phyloP scores from a whole-genome alignment of 108 stramenopile genomes.

The Fragilaria crotonensis region DNA sequence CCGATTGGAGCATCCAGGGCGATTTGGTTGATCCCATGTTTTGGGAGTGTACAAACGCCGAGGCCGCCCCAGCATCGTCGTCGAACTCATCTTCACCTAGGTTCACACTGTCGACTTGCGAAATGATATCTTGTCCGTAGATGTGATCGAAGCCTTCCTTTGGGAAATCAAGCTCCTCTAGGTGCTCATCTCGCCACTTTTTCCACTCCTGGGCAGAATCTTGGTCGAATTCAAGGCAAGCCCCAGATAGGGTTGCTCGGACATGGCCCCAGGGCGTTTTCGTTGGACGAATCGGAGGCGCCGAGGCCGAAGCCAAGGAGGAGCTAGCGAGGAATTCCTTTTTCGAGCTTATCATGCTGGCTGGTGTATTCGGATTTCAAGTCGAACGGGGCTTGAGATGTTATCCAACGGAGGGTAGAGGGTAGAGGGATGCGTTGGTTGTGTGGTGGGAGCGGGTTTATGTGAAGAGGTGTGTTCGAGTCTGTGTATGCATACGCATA shows the following conservation, averaged over 20 bases:
- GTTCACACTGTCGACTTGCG: slow-evolving; percentile 23
- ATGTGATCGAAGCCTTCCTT: slow-evolving; percentile 68
- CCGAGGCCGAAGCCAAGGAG: too few relatives aligned
- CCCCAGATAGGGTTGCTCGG: slow-evolving; percentile 42
- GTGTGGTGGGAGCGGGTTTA: too few relatives aligned
- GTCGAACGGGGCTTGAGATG: too few relatives aligned
- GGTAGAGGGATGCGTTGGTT: too few relatives aligned
- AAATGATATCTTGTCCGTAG: slow-evolving; percentile 51
- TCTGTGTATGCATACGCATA: too few relatives aligned
- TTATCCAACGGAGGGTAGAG: too few relatives aligned
- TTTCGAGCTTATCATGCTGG: too few relatives aligned
- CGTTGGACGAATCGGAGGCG: too few relatives aligned
- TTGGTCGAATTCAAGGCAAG: slow-evolving; percentile 29
- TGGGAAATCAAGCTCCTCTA: slow-evolving; percentile 38
- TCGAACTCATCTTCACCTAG: slow-evolving; percentile 24
- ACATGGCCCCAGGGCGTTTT: too few relatives aligned
- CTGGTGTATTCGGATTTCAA: too few relatives aligned
- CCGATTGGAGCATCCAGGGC: slow-evolving; percentile 84
- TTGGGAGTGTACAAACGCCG: slow-evolving; percentile 13
- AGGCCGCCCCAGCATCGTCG: slow-evolving; percentile 38
- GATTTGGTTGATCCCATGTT: slow-evolving; percentile 71
- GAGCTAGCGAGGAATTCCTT: too few relatives aligned
- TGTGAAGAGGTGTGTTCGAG: too few relatives aligned
- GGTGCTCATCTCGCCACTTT: slow-evolving; percentile 26
- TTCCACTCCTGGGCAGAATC: slow-evolving; percentile 24